Conservation (phyloP, 257 asterid genomes). For the Jasminum sambac region DNA sequence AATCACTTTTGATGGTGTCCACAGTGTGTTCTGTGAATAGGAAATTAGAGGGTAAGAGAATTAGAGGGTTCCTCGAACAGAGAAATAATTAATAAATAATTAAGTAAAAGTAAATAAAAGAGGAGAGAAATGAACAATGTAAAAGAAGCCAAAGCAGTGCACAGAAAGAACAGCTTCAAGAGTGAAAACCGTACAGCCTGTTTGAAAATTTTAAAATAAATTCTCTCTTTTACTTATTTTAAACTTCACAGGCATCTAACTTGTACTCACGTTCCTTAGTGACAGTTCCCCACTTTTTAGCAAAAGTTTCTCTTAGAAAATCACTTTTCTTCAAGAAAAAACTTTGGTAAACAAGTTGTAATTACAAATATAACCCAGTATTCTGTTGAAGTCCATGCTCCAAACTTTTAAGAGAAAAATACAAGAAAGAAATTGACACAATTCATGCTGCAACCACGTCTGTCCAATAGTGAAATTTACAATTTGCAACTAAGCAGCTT, state of each 20-base stretch:
- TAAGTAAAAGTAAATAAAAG: background rate
- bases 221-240: too few relatives aligned
- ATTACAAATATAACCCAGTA: constrained; percentile 14
- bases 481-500: background rate
- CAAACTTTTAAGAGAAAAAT: too few relatives aligned
- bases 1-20: constrained; percentile 96
- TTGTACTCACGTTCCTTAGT: too few relatives aligned
- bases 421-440: background rate
- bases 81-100: too few relatives aligned
- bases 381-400: background rate
- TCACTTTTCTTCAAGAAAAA: too few relatives aligned
- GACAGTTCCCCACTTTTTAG: too few relatives aligned
- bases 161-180: background rate
- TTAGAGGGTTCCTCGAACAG: background rate
- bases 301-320: too few relatives aligned
- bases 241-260: too few relatives aligned
- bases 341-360: background rate
- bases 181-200: background rate
- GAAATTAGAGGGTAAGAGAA: constrained; percentile 11
- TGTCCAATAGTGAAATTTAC: background rate
- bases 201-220: too few relatives aligned
- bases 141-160: background rate
- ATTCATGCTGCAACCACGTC: constrained; percentile 7
- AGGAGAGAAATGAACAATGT: background rate
- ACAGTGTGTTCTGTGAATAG: constrained; percentile 54